Conservation (phyloP, 78 protist genomes). For the Dictyostelium brefeldianum region DNA sequence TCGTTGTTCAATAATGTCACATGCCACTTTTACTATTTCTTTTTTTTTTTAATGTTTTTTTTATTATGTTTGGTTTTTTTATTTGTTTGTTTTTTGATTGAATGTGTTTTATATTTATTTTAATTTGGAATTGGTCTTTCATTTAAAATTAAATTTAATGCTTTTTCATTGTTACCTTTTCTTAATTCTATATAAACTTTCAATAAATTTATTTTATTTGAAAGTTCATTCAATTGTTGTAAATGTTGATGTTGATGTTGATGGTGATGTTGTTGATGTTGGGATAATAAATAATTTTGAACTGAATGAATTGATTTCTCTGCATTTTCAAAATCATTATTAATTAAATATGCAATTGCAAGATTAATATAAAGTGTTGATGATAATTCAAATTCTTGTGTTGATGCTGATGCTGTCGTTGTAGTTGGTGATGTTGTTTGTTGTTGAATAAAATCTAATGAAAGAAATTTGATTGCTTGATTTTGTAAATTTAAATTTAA, state of each 20-base stretch:
- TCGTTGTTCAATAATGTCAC: too few relatives aligned
- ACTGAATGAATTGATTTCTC: neutral
- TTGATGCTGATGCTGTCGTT: neutral
- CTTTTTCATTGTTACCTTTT: slow-evolving; percentile 51
- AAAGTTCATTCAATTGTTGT: neutral
- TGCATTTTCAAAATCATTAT: slow-evolving; percentile 54
- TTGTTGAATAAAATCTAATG: slow-evolving; percentile 42
- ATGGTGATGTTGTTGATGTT: neutral
- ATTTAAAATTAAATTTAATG: slow-evolving; percentile 3
- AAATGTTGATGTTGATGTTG: neutral
- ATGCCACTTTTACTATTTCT: too few relatives aligned
- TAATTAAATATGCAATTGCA: slow-evolving; percentile 47
- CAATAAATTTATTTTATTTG: slow-evolving; percentile 21
- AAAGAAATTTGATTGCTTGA: slow-evolving; percentile 47
- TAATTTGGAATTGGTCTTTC: slow-evolving; percentile 66
- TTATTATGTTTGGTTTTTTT: too few relatives aligned
- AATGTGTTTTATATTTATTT: neutral
- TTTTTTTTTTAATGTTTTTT: too few relatives aligned
- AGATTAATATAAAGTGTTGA: slow-evolving; percentile 43
- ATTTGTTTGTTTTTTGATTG: neutral
- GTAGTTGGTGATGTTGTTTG: neutral
- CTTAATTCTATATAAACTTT: slow-evolving; percentile 58
- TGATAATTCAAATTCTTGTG: neutral
- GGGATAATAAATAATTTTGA: neutral
- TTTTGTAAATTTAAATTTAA: slow-evolving; percentile 34